Conservation (phyloP, 1,139 yeast genomes). For the Saccharomyces hybrid region DNA sequence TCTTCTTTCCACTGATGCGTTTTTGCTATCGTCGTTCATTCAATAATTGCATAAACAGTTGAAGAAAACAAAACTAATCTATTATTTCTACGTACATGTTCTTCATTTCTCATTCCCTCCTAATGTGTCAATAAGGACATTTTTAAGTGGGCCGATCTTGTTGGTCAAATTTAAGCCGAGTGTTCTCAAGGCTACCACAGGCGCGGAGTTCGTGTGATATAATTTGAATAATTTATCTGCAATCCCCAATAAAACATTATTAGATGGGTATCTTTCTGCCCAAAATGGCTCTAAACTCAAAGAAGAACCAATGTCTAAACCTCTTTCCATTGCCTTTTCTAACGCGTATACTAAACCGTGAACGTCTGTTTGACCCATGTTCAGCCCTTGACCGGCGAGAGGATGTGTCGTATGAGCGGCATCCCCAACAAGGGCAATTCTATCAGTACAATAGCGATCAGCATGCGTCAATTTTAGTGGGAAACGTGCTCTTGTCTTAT, state of each 20-base stretch:
- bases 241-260: constrained; percentile 75
- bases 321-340: constrained; percentile 64
- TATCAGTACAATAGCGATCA: constrained; percentile 73
- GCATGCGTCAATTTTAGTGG: constrained; percentile 88
- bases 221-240: constrained; percentile 90
- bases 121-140: constrained; percentile 40
- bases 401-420: constrained; percentile 99
- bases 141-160: constrained; percentile 54
- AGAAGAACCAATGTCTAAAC: constrained; percentile 75
- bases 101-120: constrained; percentile 1
- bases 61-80: background rate
- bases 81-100: background rate
- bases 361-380: constrained; percentile 95
- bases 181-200: constrained; percentile 68
- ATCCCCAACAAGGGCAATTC: constrained; percentile 91
- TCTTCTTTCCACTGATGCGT: too few relatives aligned
- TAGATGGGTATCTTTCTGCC: constrained; percentile 69
- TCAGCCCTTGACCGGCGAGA: constrained; percentile 94
- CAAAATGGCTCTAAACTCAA: constrained; percentile 81
- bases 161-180: constrained; percentile 69
- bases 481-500: constrained; percentile 72
- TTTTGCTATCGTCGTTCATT: background rate
- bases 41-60: background rate
- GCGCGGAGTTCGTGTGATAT: constrained; percentile 66
- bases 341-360: constrained; percentile 60